These are phyloP conservation scores for Paracorniculantispora psalliotae DNA, from an alignment of 2,329 filamentous ascomycete genomes.

Conservation along the genomic window DNA sequence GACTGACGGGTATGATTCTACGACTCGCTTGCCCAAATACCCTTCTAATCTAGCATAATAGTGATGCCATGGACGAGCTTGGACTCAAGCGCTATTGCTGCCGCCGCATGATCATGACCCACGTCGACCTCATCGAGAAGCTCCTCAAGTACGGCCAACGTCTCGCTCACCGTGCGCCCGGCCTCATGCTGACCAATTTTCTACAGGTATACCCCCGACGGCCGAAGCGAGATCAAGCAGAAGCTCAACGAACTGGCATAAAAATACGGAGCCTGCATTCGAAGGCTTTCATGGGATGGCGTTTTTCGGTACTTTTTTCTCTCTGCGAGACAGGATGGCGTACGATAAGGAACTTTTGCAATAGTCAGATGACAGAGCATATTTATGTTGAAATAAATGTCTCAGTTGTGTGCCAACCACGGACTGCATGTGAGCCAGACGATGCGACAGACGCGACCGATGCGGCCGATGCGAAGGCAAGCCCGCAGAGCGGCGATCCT, in stretches of 20 bases:
- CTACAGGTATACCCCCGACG: constrained; percentile 55
- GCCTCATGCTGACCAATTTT: not conserved
- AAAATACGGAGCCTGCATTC: not conserved
- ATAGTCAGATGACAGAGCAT: constrained; percentile 1
- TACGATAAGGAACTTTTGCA: constrained; percentile 6
- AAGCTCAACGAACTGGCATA: constrained; percentile 15
- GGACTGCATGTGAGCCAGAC: not conserved
- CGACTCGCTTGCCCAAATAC: not conserved
- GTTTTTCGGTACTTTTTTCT: constrained; percentile 8
- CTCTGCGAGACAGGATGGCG: constrained; percentile 8
- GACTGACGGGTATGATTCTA: constrained; percentile 60
- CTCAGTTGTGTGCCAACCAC: not conserved
- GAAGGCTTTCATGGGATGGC: constrained; percentile 11
- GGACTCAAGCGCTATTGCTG: constrained; percentile 96
- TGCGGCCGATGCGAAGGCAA: not conserved
- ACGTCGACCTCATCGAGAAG: constrained; percentile 98
- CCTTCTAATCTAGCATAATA: constrained; percentile 37
- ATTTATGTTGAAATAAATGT: constrained; percentile 2
- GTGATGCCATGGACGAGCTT: constrained; percentile 93
- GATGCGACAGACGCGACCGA: not conserved
- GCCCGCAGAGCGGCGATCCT: not conserved
- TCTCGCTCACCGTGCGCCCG: not conserved
- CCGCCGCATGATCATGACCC: constrained; percentile 98
- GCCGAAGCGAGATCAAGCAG: constrained; percentile 31
- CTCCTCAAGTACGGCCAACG: constrained; percentile 70